phyloP scores from a whole-genome alignment of 306 rosid species.

The Dalbergia cochinchinensis region DNA sequence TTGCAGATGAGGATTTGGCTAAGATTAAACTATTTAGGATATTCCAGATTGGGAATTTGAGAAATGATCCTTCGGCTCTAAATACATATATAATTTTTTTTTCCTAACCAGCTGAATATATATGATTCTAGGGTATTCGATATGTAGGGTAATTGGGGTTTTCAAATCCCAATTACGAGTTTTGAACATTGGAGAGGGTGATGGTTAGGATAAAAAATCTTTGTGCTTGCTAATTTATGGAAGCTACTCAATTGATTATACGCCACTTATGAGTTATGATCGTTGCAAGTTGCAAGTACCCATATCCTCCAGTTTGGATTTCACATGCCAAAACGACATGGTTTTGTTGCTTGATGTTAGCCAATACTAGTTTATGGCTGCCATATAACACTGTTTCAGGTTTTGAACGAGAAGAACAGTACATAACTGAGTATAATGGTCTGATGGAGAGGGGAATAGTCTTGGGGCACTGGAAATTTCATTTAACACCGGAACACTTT shows the following conservation, averaged over 20 bases:
- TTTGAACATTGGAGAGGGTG: conserved; percentile 1
- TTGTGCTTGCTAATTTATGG: not conserved
- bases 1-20: not conserved
- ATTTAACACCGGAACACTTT: no score
- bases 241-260: not conserved
- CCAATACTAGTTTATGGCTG: not conserved
- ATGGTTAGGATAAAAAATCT: not conserved
- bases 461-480: not conserved
- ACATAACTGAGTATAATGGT: no score
- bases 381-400: not conserved
- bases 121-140: not conserved
- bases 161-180: not conserved
- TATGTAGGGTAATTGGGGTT: conserved; percentile 22
- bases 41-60: not conserved
- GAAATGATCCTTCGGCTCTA: not conserved
- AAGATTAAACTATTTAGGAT: not conserved
- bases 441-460: not conserved
- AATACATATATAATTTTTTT: no score
- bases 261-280: not conserved
- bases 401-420: conserved; percentile 4
- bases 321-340: conserved; percentile 29
- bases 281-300: not conserved
- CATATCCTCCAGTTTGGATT: not conserved
- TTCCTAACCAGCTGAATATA: no score
- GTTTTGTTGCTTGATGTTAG: not conserved